Conservation (phyloP, 2,329 filamentous ascomycete species). For the Alternaria sp. region DNA sequence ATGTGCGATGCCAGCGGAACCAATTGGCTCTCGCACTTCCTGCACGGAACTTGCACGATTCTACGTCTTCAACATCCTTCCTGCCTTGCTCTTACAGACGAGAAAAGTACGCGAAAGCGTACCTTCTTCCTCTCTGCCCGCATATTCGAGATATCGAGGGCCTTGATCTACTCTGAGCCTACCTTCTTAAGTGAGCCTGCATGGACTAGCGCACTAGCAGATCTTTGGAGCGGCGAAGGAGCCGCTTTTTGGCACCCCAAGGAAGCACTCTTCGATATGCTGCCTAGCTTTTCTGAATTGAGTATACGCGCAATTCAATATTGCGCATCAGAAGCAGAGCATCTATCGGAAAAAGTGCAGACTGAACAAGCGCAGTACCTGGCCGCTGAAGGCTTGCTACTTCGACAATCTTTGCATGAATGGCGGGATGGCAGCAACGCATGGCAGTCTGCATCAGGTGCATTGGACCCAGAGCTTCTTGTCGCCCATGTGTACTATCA, state of each 20-base stretch:
- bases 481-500: slow-evolving; percentile 32
- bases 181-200: slow-evolving; percentile 31
- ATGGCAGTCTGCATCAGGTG: slow-evolving; percentile 18
- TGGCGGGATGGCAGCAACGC: slow-evolving; percentile 24
- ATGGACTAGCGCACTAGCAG: slow-evolving; percentile 28
- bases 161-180: slow-evolving; percentile 34
- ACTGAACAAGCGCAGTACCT: slow-evolving; percentile 9
- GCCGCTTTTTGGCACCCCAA: slow-evolving; percentile 32
- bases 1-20: slow-evolving; percentile 38
- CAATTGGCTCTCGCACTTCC: slow-evolving; percentile 40
- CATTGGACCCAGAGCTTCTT: slow-evolving; percentile 22
- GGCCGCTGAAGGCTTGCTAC: slow-evolving; percentile 28
- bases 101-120: slow-evolving; percentile 17
- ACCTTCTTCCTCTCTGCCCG: slow-evolving; percentile 37
- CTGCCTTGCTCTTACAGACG: slow-evolving; percentile 10
- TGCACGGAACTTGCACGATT: slow-evolving; percentile 38
- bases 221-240: slow-evolving; percentile 25
- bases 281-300: slow-evolving; percentile 32
- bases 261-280: slow-evolving; percentile 37
- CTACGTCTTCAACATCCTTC: slow-evolving; percentile 30
- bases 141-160: slow-evolving; percentile 39
- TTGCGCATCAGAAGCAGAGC: slow-evolving; percentile 2
- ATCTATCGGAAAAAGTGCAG: not conserved
- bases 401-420: slow-evolving; percentile 24
- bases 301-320: slow-evolving; percentile 25